These are phyloP conservation scores for Penicillium ucsense DNA, from an alignment of 495 filamentous ascomycete species.

Conservation along the genomic window DNA sequence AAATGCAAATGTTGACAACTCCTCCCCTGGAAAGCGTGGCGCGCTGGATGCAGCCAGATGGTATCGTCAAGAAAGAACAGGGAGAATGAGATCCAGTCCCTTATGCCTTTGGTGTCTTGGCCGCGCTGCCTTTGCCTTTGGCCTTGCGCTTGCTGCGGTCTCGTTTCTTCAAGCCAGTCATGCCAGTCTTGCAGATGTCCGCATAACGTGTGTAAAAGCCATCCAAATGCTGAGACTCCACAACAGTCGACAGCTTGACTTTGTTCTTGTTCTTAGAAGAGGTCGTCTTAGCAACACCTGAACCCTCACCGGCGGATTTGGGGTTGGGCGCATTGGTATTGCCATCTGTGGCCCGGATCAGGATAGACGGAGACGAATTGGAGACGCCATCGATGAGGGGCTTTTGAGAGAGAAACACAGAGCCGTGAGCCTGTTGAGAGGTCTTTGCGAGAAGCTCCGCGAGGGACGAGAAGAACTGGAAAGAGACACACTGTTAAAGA, in stretches of 20 bases:
- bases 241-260: conserved; percentile 77
- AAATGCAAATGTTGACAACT: conserved; percentile 6
- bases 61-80: background rate
- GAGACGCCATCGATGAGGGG: conserved; percentile 22
- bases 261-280: conserved; percentile 45
- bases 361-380: conserved; percentile 44
- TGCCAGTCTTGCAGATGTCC: conserved; percentile 84
- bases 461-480: conserved; percentile 80
- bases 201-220: conserved; percentile 77
- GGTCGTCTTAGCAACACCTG: conserved; percentile 23
- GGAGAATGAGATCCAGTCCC: conserved; percentile 9
- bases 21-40: background rate
- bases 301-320: conserved; percentile 11
- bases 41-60: background rate
- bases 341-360: conserved; percentile 79
- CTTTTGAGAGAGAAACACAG: conserved; percentile 81
- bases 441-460: conserved; percentile 59
- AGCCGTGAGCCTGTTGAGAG: conserved; percentile 61
- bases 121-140: conserved; percentile 53
- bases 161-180: conserved; percentile 84
- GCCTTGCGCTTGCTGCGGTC: conserved; percentile 70
- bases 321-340: conserved; percentile 36
- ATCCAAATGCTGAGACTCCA: conserved; percentile 64
- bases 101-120: conserved; percentile 42
- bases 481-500: conserved; percentile 9